Conservation (phyloP, 257 asterid genomes). For the Solanum pinnatisectum region DNA sequence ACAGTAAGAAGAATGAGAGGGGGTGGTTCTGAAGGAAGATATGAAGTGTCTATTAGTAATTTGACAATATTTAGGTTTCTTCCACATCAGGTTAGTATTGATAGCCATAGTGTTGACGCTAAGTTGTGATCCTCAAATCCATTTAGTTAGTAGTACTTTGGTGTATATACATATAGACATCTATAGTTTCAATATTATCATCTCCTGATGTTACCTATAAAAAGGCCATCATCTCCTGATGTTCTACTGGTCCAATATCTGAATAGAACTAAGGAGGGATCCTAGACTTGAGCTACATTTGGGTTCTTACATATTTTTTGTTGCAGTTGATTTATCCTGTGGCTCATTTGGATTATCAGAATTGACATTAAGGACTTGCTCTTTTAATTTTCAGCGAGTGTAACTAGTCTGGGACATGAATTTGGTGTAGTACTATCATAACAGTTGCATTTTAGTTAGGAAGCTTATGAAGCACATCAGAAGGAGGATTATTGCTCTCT, state of each 20-base stretch:
- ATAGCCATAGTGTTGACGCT: background rate
- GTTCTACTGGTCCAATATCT: background rate
- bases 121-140: background rate
- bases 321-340: background rate
- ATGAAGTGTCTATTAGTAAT: background rate
- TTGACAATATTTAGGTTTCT: background rate
- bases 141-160: background rate
- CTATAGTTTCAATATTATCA: background rate
- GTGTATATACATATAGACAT: background rate
- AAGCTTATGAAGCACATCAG: background rate
- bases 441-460: background rate
- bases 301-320: background rate
- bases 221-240: background rate
- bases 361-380: background rate
- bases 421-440: background rate
- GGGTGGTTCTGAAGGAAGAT: background rate
- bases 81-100: background rate
- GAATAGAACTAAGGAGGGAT: background rate
- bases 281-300: background rate
- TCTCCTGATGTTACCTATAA: background rate
- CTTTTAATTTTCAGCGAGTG: background rate
- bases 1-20: background rate
- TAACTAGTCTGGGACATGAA: background rate
- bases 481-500: background rate
- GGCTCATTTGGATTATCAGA: background rate